These are phyloP conservation scores for Camellia lanceoleosa DNA, from an alignment of 148 eudicot genomes.

Conservation along the genomic window DNA sequence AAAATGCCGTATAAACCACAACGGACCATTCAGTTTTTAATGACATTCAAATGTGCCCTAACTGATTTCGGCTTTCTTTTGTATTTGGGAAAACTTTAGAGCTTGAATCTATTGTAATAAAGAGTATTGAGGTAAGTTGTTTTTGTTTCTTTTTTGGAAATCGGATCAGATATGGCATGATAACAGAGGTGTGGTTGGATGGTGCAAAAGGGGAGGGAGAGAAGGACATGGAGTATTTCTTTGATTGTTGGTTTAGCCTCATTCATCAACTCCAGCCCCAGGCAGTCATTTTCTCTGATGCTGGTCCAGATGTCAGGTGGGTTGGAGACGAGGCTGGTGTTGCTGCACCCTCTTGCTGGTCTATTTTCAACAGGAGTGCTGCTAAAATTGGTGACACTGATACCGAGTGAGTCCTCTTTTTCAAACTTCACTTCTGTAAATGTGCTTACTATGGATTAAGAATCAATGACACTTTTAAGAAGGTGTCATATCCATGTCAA, in stretches of 20 bases:
- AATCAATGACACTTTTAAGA: too few species aligned
- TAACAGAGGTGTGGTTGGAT: slow-evolving; percentile 74
- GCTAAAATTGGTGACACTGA: slow-evolving; percentile 63
- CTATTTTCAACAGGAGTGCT: slow-evolving; percentile 57
- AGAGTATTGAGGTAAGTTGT: not conserved
- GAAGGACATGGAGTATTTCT: slow-evolving; percentile 81
- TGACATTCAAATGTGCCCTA: not conserved
- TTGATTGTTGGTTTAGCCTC: slow-evolving; percentile 68
- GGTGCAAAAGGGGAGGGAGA: slow-evolving; percentile 82
- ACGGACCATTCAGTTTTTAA: not conserved
- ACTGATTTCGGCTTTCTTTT: not conserved
- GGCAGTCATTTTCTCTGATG: slow-evolving; percentile 78
- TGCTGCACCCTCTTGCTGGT: slow-evolving; percentile 80
- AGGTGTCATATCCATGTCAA: too few species aligned
- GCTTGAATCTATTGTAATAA: not conserved
- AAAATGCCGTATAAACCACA: not conserved
- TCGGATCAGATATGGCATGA: slow-evolving; percentile 58
- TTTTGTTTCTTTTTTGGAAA: not conserved
- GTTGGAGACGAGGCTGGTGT: slow-evolving; percentile 75
- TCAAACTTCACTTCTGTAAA: not conserved
- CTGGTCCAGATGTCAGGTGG: slow-evolving; percentile 84
- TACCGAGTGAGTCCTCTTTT: slow-evolving; percentile 42
- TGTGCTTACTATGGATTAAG: not conserved
- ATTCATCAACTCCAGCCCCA: slow-evolving; percentile 81
- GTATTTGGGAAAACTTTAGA: not conserved